These are phyloP conservation scores for Saccharomyces uvarum DNA, from an alignment of 1,139 yeast genomes.

Conservation along the genomic window DNA sequence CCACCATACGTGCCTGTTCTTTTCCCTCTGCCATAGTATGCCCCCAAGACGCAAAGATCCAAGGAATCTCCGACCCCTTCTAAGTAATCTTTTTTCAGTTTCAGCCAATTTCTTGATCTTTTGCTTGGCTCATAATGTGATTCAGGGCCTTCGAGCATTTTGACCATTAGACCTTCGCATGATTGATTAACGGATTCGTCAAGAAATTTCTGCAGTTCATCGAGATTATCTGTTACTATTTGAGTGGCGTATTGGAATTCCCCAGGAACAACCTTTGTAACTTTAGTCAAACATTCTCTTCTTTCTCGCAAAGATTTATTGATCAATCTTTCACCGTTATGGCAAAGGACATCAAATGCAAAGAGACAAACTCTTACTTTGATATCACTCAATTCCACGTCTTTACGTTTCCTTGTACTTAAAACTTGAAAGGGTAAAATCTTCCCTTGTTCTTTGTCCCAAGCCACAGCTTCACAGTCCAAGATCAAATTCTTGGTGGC, in stretches of 20 bases:
- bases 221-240: conserved; percentile 64
- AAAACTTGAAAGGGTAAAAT: conserved; percentile 89
- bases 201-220: conserved; percentile 74
- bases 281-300: conserved; percentile 49
- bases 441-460: conserved; percentile 69
- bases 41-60: conserved; percentile 91
- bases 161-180: conserved; percentile 96
- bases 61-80: conserved; percentile 94
- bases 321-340: conserved; percentile 63
- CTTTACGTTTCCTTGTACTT: conserved; percentile 90
- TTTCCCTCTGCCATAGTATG: conserved; percentile 88
- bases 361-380: conserved; percentile 86
- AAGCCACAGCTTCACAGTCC: conserved; percentile 98
- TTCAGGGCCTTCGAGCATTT: conserved; percentile 72
- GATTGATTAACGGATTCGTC: conserved; percentile 85
- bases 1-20: conserved; percentile 95
- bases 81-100: conserved; percentile 85
- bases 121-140: conserved; percentile 90
- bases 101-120: conserved; percentile 91
- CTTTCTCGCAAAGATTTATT: conserved; percentile 65
- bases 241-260: conserved; percentile 75
- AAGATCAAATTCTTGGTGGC: conserved; percentile 52
- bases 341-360: conserved; percentile 78
- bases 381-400: conserved; percentile 77
- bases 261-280: conserved; percentile 59